Evolutionary conservation across 2,329 filamentous ascomycete genomes (phyloP).

Genomic region (Huntiella moniliformis): DNA sequence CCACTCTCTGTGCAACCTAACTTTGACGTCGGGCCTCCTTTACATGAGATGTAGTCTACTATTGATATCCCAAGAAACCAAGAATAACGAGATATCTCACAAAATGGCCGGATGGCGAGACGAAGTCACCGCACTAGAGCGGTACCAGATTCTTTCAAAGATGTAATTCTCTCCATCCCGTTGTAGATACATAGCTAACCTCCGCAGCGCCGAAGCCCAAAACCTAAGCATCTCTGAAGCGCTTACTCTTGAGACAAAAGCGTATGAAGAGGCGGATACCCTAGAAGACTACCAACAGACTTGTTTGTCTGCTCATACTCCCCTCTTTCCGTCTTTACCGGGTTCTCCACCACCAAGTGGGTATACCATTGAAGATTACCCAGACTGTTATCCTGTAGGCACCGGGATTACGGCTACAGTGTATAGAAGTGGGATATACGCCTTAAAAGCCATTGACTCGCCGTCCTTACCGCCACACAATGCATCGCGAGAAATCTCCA

Average conservation of each 20-base stretch:
- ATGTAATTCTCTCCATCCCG: conserved; percentile 2
- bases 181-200: background rate
- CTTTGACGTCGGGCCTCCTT: no score
- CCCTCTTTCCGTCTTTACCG: conserved; percentile 31
- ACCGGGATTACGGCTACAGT: conserved; percentile 66
- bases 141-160: conserved; percentile 6
- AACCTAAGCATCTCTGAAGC: conserved; percentile 23
- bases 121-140: conserved; percentile 5
- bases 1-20: no score
- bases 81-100: no score
- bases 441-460: conserved; percentile 73
- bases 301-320: conserved; percentile 29
- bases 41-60: no score
- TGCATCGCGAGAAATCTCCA: conserved; percentile 57
- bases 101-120: conserved; percentile 4
- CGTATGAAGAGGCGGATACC: conserved; percentile 24
- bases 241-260: conserved; percentile 45
- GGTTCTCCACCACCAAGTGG: conserved; percentile 27
- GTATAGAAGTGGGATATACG: conserved; percentile 46
- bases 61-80: no score
- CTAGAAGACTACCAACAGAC: conserved; percentile 1
- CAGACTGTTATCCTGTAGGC: conserved; percentile 34
- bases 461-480: conserved; percentile 64
- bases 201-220: conserved; percentile 12
- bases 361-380: conserved; percentile 33